Conservation (phyloP, 1,139 yeast species). For the Kodamaea fungicola region DNA sequence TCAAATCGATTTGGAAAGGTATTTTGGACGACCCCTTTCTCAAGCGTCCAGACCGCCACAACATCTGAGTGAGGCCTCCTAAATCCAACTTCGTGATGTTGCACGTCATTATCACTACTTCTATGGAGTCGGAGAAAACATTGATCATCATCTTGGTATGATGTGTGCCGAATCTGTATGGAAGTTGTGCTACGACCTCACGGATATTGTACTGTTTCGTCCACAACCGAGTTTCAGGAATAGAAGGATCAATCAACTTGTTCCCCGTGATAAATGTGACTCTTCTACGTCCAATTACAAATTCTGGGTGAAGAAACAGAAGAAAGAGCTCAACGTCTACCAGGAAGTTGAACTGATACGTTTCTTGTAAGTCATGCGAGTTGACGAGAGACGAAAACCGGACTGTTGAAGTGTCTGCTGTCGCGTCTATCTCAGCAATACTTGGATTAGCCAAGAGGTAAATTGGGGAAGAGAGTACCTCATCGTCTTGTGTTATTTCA, state of each 20-base stretch:
- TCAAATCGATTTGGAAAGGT: constrained; percentile 36
- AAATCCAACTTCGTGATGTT: constrained; percentile 56
- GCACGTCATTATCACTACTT: constrained; percentile 57
- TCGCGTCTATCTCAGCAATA: constrained; percentile 4
- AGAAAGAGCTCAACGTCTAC: constrained; percentile 41
- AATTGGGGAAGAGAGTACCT: constrained; percentile 17
- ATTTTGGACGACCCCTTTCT: constrained; percentile 7
- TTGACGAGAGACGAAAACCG: constrained; percentile 15
- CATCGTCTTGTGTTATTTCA: background rate
- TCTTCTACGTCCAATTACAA: constrained; percentile 15
- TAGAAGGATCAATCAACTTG: constrained; percentile 14
- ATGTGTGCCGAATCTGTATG: constrained; percentile 47
- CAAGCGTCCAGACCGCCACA: constrained; percentile 60
- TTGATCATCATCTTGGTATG: constrained; percentile 69
- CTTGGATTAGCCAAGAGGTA: constrained; percentile 27
- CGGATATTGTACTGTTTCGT: constrained; percentile 21
- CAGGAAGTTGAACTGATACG: constrained; percentile 50
- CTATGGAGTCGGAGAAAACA: constrained; percentile 41
- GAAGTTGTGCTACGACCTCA: constrained; percentile 31
- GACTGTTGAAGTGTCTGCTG: constrained; percentile 25
- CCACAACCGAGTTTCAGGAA: constrained; percentile 12
- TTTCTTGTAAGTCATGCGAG: constrained; percentile 21
- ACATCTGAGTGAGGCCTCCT: constrained; percentile 57
- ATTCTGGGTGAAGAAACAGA: constrained; percentile 28
- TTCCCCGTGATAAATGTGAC: constrained; percentile 35